Evolutionary conservation across 208 protist species (phyloP).

Genomic region (Strigomonas culicis): DNA sequence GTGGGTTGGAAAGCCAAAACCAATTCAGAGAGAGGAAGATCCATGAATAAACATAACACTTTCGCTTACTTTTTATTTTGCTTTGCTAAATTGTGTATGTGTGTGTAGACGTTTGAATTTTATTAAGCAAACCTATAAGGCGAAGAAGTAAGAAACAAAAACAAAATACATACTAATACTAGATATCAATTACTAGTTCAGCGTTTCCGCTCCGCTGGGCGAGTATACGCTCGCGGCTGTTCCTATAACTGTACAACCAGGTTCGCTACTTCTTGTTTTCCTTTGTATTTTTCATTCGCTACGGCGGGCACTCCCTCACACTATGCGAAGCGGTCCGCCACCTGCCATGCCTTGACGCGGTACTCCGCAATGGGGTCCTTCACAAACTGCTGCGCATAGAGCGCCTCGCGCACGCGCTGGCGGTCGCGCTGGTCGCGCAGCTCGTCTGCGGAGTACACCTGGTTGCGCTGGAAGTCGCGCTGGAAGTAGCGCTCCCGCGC

Average conservation of each 20-base stretch:
- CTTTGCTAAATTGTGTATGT: too few relatives aligned
- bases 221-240: too few relatives aligned
- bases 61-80: too few relatives aligned
- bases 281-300: not conserved
- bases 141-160: not conserved
- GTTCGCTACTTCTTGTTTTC: not conserved
- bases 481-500: slow-evolving; percentile 84
- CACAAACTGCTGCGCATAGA: slow-evolving; percentile 87
- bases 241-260: too few relatives aligned
- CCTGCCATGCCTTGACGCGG: slow-evolving; percentile 87
- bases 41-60: not conserved
- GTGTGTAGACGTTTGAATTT: too few relatives aligned
- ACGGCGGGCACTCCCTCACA: not conserved
- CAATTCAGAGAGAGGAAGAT: not conserved
- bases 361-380: slow-evolving; percentile 83
- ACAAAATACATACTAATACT: not conserved
- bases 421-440: slow-evolving; percentile 74
- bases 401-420: slow-evolving; percentile 78
- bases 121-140: too few relatives aligned
- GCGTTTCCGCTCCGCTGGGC: too few relatives aligned
- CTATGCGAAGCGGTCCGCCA: slow-evolving; percentile 80
- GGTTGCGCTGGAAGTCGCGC: slow-evolving; percentile 86
- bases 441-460: slow-evolving; percentile 83
- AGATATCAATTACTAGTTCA: not conserved
- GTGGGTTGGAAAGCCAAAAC: not conserved